Conservation (phyloP, 2,329 filamentous ascomycete species). For the Ustulina deusta region DNA sequence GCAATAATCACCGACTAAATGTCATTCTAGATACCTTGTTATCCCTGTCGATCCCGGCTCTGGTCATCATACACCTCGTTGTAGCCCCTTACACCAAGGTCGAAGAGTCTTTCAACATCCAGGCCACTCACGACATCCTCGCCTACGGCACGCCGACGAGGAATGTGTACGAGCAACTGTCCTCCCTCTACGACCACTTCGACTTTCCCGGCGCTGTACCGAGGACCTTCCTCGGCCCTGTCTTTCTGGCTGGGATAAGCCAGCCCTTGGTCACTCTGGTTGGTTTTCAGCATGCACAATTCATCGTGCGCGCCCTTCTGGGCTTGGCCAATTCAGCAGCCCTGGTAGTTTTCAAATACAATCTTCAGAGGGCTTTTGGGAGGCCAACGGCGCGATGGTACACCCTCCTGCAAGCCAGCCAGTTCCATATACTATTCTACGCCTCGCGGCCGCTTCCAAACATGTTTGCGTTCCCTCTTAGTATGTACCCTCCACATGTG, state of each 20-base stretch:
- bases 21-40: conserved; percentile 59
- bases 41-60: conserved; percentile 68
- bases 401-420: conserved; percentile 78
- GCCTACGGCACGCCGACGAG: conserved; percentile 78
- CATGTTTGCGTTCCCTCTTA: conserved; percentile 92
- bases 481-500: conserved; percentile 63
- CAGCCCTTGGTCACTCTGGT: conserved; percentile 72
- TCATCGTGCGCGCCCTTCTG: conserved; percentile 79
- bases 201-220: conserved; percentile 92
- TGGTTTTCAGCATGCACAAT: conserved; percentile 66
- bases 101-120: conserved; percentile 98
- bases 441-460: conserved; percentile 92
- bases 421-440: conserved; percentile 96
- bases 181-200: conserved; percentile 84
- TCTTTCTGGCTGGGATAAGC: conserved; percentile 78
- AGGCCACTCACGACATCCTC: conserved; percentile 91
- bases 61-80: conserved; percentile 76
- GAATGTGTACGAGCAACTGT: conserved; percentile 66
- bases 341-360: conserved; percentile 73
- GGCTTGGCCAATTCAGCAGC: conserved; percentile 80
- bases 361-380: conserved; percentile 76
- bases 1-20: conserved; percentile 19
- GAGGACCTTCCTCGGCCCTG: conserved; percentile 86
- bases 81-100: conserved; percentile 93
- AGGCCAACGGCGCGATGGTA: conserved; percentile 80